Base-by-base conservation (phyloP, 2,329 filamentous ascomycete species). In the Colletotrichum agaves region DNA sequence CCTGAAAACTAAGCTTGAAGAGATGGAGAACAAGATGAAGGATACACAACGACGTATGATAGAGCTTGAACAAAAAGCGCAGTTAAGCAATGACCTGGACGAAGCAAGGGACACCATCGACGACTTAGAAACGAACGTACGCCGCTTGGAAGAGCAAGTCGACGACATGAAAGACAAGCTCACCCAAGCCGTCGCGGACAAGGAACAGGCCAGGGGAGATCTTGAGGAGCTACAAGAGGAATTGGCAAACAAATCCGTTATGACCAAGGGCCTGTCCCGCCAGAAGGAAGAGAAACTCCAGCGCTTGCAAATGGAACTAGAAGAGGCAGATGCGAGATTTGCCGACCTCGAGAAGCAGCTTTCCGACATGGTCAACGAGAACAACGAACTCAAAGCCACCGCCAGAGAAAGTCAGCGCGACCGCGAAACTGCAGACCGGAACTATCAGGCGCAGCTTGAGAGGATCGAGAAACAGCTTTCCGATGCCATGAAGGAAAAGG, bases 191-290 rank as follows among this genome's bases (percentile, higher is more conserved):
- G 68, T 84, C 7, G 75, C 80, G 1, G 83, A 89, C 63, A 88
- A 87, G 71, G 81, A 87, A 21, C 83, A 85, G 33, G 88, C 88
- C 2, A 86, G 89, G 72, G 80, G 78, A 6, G 85, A 91, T 66
- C 79, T 91, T 15, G 84, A 89, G 72, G 88, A 91, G 73, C 82
- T 94, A 23, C 91, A 92, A 69, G 90, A 93, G 61, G 92, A 94
- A 73, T 88, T 94, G 85, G 86, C 91, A 21, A 90, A 94, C 78
- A 94, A 93, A 73, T 94, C 92, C 0, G 85, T 93, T 41, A 88
- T 88, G 60, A 92, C 91, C 12, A 93, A 92, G 75, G 91, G 90
- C 2, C 83, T 93, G 8, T 92, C 88, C 59, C 87, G 91, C 35
- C 91, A 94, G 77, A 85, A 93, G 17, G 91, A 94, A 73, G 91